Evolutionary conservation across 148 eudicot species (phyloP), one percentile per base, ranked within the genome.

Genomic region (Vaccinium corymbosum): DNA sequence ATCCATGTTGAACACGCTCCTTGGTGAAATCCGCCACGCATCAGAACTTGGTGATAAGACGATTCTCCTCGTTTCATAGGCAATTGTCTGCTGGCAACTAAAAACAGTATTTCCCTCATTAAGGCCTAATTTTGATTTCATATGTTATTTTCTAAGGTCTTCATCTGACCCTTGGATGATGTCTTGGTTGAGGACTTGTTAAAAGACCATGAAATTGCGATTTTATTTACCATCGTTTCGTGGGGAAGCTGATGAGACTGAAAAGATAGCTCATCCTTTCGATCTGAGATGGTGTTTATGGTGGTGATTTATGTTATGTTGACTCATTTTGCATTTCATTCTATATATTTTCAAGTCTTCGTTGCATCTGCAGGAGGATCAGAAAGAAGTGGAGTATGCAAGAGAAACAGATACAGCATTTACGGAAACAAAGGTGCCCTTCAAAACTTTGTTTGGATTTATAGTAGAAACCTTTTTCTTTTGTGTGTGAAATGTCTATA

Each of bases 341-440:
- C 15, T 22, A 78, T 78, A 25, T 51, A 51, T 78, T 52, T 66
- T 25, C 42, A 83, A 25, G 53, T n/a, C 51, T 86, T 84, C 1
- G 53, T 76, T 83, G 53, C 27, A 76, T 77, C 35, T 66, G 68
- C 81, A 90, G 89, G 90, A 83, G 87, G 89, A 84, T 79, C 85
- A 82, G 25, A 89, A 89, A 86, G 89, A 80, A 83, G 82, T 74
- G 57, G 89, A 86, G 61, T 86, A 68, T 55, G 83, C 84, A 20
- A 83, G 90, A 83, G 88, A 87, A 78, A 81, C 83, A 86, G 87
- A 83, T 52, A 38, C 86, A 10, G 52, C 86, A 17, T 84, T 87
- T 29, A 42, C 71, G 25, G 89, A 85, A 61, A 88, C 80, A 70
- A 90, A 90, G 91, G 92, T 90, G 86, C 87, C 35, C 27, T 49